A percentile compares a stretch with the other conserved stretches of the same genome.
Conservation (phyloP, 805 yeast species). For the Torulaspora indica region DNA sequence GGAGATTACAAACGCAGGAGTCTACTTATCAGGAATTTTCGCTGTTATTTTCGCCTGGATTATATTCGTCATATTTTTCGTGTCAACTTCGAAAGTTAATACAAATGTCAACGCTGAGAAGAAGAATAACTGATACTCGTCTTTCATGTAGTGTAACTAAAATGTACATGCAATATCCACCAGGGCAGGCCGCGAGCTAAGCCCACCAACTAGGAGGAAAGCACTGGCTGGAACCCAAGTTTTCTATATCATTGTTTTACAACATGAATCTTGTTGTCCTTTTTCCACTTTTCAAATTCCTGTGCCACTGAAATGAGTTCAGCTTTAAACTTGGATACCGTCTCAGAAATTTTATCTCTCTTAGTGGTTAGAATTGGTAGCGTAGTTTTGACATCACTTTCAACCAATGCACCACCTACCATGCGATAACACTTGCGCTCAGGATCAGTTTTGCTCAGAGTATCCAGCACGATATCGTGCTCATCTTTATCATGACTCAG, state of each 20-base stretch:
- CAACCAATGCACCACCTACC: constrained; percentile 90
- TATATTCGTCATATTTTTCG: constrained; percentile 62
- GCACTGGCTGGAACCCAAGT: neutral
- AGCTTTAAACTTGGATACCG: constrained; percentile 30
- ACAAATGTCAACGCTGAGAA: constrained; percentile 17
- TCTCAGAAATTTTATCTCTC: constrained; percentile 40
- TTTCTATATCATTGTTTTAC: constrained; percentile 23
- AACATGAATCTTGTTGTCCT: constrained; percentile 36
- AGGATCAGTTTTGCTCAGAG: constrained; percentile 47
- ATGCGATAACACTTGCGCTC: constrained; percentile 82
- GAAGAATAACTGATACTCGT: constrained; percentile 19
- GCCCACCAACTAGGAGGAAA: neutral
- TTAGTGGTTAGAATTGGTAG: constrained; percentile 57
- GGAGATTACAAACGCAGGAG: constrained; percentile 92
- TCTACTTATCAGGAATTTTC: constrained; percentile 67
- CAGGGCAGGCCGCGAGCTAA: too few species aligned
- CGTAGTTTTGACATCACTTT: constrained; percentile 75
- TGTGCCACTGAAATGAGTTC: constrained; percentile 31
- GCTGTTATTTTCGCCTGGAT: constrained; percentile 75
- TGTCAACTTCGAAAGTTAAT: constrained; percentile 23
- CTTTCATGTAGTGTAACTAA: neutral
- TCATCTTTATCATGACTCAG: constrained; percentile 47
- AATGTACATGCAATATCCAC: neutral
- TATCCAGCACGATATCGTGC: constrained; percentile 52
- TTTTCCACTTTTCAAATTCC: constrained; percentile 35